phyloP scores from a whole-genome alignment of 441 rosid genomes.

The Omphalea diandra region DNA sequence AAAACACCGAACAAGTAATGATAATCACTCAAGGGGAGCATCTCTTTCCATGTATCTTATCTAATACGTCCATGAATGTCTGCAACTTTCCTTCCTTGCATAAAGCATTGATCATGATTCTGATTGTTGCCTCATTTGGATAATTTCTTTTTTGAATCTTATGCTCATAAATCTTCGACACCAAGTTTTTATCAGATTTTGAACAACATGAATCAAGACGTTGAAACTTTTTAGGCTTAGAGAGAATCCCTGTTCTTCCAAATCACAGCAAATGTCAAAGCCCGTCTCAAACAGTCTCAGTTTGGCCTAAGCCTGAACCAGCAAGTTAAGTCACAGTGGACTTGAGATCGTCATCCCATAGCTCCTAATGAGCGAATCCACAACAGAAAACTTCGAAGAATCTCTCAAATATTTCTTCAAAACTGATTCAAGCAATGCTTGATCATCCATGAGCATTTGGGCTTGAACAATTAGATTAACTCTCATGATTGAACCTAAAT shows the following conservation, averaged over 20 bases:
- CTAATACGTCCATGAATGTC: constrained; percentile 42
- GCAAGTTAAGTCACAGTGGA: constrained; percentile 60
- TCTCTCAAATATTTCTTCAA: constrained; percentile 29
- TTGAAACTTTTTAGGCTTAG: constrained; percentile 52
- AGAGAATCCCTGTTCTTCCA: constrained; percentile 52
- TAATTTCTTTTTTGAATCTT: constrained; percentile 49
- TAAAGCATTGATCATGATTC: constrained; percentile 51
- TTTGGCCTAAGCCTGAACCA: constrained; percentile 71
- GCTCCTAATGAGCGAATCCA: constrained; percentile 48
- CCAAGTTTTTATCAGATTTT: constrained; percentile 49
- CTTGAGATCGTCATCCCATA: constrained; percentile 40
- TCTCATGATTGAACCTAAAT: too few relatives aligned
- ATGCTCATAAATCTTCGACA: constrained; percentile 70
- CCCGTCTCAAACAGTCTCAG: constrained; percentile 50
- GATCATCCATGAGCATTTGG: constrained; percentile 56
- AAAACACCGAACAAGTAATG: constrained; percentile 50
- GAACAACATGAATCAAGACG: constrained; percentile 49
- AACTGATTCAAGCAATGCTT: constrained; percentile 55
- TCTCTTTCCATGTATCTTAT: constrained; percentile 64
- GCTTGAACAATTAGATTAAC: constrained; percentile 60
- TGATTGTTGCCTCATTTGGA: constrained; percentile 52
- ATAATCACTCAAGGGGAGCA: constrained; percentile 60
- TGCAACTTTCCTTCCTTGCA: constrained; percentile 76
- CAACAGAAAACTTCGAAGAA: constrained; percentile 31
- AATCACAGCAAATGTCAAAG: constrained; percentile 46